Evolutionary conservation across 2,329 filamentous ascomycete genomes (phyloP), one percentile per base, ranked within the genome.

Genomic region (Ophiosphaerella herpotricha): DNA sequence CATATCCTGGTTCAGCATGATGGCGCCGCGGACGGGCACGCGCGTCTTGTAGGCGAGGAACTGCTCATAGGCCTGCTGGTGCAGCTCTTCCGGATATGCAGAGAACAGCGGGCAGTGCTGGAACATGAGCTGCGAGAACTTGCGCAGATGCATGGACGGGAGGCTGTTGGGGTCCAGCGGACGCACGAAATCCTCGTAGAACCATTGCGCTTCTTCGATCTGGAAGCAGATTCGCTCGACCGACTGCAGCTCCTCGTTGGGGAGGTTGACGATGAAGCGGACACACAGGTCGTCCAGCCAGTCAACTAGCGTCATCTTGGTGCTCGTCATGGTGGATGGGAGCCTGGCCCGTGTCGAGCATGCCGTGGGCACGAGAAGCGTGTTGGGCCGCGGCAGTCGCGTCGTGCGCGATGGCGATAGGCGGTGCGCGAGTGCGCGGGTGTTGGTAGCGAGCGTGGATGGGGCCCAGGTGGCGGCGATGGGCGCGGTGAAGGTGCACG

Each of bases 181-280:
- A 40, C 94, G 90, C 72, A 99, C 91, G 72, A 99, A 99, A 76
- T 99, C 94, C 80, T 99, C 94, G 84, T 99, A 99, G 77, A 96
- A 99, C 94, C 94, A 99, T 85, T 99, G 95, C 65, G 94, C 94
- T 77, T 99, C 95, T 76, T 99, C 94, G 63, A 99, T 89, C 77
- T 97, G 92, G 74, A 99, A 99, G 77, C 93, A 97, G 76, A 99
- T 94, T 70, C 94, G 88, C 71, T 91, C 90, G 50, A 96, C 89
- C 2, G 90, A 91, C 60, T 87, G 86, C 39, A 97, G 84, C 75
- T 99, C 94, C 75, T 94, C 91, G 58, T 89, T 83, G 39, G 95
- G 94, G 54, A 97, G 84, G 77, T 99, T 97, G 75, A 97, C 91
- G 71, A 99, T 93, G 77, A 99, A 99, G 72, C 95, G 91, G 73